Conservation (phyloP, 2,329 filamentous ascomycete species). For the Ambrosiella xylebori region DNA sequence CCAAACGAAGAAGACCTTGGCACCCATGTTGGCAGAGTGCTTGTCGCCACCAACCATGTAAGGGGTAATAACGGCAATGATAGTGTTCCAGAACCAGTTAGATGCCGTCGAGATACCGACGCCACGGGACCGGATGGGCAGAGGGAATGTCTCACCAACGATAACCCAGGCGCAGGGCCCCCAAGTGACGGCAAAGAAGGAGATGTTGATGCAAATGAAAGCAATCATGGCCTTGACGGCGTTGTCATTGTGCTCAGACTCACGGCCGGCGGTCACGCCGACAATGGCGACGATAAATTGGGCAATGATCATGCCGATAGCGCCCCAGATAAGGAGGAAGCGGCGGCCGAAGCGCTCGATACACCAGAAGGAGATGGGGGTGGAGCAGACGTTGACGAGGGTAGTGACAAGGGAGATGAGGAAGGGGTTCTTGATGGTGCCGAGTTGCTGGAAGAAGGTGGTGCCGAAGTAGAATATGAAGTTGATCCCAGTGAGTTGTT, state of each 20-base stretch:
- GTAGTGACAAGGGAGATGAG: slow-evolving; percentile 73
- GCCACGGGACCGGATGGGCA: slow-evolving; percentile 75
- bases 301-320: slow-evolving; percentile 66
- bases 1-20: slow-evolving; percentile 63
- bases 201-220: slow-evolving; percentile 85
- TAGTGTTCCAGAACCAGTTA: slow-evolving; percentile 85
- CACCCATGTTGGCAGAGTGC: slow-evolving; percentile 43
- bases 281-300: slow-evolving; percentile 75
- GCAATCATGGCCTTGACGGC: slow-evolving; percentile 58
- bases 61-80: slow-evolving; percentile 51
- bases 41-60: slow-evolving; percentile 46
- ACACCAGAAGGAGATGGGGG: slow-evolving; percentile 72
- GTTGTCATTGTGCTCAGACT: slow-evolving; percentile 34
- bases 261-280: slow-evolving; percentile 43
- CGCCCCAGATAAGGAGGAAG: slow-evolving; percentile 61
- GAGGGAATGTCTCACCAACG: slow-evolving; percentile 79
- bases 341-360: slow-evolving; percentile 72
- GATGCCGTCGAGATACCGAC: slow-evolving; percentile 73
- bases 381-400: slow-evolving; percentile 73
- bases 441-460: slow-evolving; percentile 64
- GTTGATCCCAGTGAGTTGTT: slow-evolving; percentile 66
- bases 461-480: slow-evolving; percentile 84
- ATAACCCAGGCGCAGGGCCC: slow-evolving; percentile 67
- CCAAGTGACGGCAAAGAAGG: slow-evolving; percentile 83
- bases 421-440: slow-evolving; percentile 62